Evolutionary conservation across 495 filamentous ascomycete genomes (phyloP).

Genomic region (Trichoderma orchidacearum): DNA sequence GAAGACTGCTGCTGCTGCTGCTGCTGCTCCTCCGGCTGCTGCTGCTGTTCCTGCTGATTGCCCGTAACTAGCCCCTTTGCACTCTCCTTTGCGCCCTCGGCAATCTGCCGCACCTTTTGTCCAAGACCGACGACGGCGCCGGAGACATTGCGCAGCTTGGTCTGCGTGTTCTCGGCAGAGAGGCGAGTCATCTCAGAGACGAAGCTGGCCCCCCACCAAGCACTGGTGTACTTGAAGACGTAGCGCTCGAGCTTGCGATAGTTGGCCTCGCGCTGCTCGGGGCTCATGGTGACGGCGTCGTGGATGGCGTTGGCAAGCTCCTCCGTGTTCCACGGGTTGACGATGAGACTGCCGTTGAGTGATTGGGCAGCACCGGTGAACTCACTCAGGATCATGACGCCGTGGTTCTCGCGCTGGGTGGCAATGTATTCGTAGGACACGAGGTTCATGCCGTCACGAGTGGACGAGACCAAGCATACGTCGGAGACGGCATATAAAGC

Average conservation of each 20-base stretch:
- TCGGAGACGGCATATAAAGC: slow-evolving; percentile 85
- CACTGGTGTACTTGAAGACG: slow-evolving; percentile 83
- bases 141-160: slow-evolving; percentile 1
- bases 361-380: slow-evolving; percentile 84
- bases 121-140: slow-evolving; percentile 1
- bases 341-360: slow-evolving; percentile 70
- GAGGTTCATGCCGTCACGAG: slow-evolving; percentile 94
- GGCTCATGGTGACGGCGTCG: slow-evolving; percentile 69
- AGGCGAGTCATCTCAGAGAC: slow-evolving; percentile 65
- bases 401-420: slow-evolving; percentile 68
- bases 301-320: slow-evolving; percentile 78
- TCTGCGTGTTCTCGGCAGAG: slow-evolving; percentile 10
- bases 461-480: slow-evolving; percentile 79
- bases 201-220: slow-evolving; percentile 96
- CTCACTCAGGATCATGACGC: slow-evolving; percentile 83
- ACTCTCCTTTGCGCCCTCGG: background rate
- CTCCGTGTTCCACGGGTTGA: slow-evolving; percentile 87
- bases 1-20: background rate
- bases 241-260: slow-evolving; percentile 72
- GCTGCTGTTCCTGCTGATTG: too few species aligned
- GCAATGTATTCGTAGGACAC: slow-evolving; percentile 95
- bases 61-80: background rate
- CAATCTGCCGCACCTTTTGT: background rate
- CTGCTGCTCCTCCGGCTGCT: too few species aligned
- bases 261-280: slow-evolving; percentile 70